phyloP scores from a whole-genome alignment of 2,329 filamentous ascomycete genomes.

The Pochonia chlamydosporia region DNA sequence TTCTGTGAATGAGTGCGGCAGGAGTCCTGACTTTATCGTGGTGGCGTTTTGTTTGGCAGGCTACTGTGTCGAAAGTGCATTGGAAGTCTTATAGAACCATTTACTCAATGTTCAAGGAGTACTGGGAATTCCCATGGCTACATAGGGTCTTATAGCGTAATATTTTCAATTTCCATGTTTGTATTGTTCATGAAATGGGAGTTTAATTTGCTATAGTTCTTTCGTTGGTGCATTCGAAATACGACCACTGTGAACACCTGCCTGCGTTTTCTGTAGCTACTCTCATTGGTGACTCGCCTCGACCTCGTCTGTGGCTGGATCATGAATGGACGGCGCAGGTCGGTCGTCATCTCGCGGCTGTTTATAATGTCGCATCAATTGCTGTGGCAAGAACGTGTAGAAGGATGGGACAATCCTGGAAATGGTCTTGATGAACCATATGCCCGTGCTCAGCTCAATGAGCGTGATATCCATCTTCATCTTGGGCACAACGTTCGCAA shows the following conservation, averaged over 20 bases:
- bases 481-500: conserved; percentile 52
- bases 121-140: not conserved
- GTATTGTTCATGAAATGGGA: no score
- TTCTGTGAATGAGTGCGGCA: not conserved
- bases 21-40: not conserved
- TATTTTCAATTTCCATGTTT: no score
- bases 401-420: conserved; percentile 53
- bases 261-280: not conserved
- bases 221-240: not conserved
- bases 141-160: not conserved
- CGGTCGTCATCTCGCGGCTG: conserved; percentile 41
- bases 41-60: not conserved
- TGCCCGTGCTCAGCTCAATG: conserved; percentile 53
- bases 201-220: no score
- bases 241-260: not conserved
- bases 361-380: conserved; percentile 63
- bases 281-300: conserved; percentile 17
- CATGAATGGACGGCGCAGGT: conserved; percentile 37
- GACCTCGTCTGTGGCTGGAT: conserved; percentile 22
- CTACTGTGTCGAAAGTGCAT: not conserved
- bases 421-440: conserved; percentile 60
- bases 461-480: conserved; percentile 55
- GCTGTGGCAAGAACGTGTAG: conserved; percentile 60
- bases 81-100: not conserved
- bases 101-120: not conserved